A percentile compares a stretch with the other conserved stretches of the same genome.
Evolutionary conservation across 2,329 filamentous ascomycete genomes (phyloP).

Genomic region (Talaromyces amestolkiae): DNA sequence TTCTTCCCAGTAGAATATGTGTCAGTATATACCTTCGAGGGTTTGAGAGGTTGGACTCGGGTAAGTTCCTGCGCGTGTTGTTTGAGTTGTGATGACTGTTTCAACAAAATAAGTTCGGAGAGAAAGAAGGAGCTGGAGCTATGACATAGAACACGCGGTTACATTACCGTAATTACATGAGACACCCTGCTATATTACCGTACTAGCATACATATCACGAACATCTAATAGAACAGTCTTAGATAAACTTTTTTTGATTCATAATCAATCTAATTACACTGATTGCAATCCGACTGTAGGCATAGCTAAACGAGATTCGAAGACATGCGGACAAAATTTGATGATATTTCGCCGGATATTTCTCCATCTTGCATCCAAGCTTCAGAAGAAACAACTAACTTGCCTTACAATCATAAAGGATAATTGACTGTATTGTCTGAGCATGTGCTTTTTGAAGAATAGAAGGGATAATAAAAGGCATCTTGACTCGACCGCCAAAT

Average conservation of each 20-base stretch:
- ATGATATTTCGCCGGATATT: background rate
- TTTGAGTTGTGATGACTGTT: background rate
- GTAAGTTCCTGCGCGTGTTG: background rate
- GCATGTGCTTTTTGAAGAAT: slow-evolving; percentile 5
- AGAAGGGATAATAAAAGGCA: background rate
- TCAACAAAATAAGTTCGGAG: background rate
- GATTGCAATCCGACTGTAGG: background rate
- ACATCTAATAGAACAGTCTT: background rate
- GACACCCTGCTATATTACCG: background rate
- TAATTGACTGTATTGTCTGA: background rate
- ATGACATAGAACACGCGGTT: background rate
- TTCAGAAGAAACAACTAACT: background rate
- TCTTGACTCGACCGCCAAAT: background rate
- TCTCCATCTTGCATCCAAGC: background rate
- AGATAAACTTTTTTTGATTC: background rate
- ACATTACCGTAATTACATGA: slow-evolving; percentile 4
- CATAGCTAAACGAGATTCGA: background rate
- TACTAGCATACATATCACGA: background rate
- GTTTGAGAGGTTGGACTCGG: background rate
- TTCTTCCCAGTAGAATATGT: background rate
- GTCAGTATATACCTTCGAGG: background rate
- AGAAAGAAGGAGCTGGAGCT: background rate
- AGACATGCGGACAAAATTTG: background rate
- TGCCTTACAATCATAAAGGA: background rate
- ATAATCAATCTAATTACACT: background rate